A percentile compares a stretch with the other conserved stretches of the same genome.
phyloP scores from a whole-genome alignment of 1,284 basidiomycete genomes.

The Tetrapyrgos nigripes region DNA sequence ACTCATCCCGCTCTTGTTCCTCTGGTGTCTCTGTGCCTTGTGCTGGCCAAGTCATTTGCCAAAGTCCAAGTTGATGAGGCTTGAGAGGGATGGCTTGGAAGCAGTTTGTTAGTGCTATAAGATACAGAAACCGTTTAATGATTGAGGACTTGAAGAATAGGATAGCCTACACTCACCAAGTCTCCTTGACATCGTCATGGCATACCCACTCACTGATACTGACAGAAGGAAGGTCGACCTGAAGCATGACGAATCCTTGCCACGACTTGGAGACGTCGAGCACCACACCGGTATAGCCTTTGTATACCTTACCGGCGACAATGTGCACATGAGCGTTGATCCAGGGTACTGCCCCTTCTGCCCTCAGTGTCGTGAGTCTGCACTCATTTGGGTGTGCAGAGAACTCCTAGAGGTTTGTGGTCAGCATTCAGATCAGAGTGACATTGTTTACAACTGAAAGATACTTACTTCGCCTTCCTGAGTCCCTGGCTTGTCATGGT shows the following conservation, averaged over 20 bases:
- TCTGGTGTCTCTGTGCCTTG: too few relatives aligned
- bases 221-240: not conserved
- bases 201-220: not conserved
- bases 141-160: not conserved
- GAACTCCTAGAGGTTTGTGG: not conserved
- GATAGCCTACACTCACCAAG: not conserved
- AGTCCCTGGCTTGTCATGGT: not conserved
- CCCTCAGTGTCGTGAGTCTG: not conserved
- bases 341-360: not conserved
- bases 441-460: not conserved
- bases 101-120: not conserved
- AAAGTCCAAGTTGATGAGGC: too few relatives aligned
- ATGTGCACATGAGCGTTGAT: not conserved
- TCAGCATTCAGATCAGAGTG: not conserved
- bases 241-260: not conserved
- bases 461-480: not conserved
- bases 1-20: too few relatives aligned
- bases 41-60: too few relatives aligned
- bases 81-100: too few relatives aligned
- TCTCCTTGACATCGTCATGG: not conserved
- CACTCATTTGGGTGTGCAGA: not conserved
- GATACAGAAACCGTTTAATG: not conserved
- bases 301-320: not conserved
- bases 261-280: not conserved
- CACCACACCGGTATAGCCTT: not conserved